Evolutionary conservation across 441 rosid genomes (phyloP).

Genomic region (Mallotus japonicus): DNA sequence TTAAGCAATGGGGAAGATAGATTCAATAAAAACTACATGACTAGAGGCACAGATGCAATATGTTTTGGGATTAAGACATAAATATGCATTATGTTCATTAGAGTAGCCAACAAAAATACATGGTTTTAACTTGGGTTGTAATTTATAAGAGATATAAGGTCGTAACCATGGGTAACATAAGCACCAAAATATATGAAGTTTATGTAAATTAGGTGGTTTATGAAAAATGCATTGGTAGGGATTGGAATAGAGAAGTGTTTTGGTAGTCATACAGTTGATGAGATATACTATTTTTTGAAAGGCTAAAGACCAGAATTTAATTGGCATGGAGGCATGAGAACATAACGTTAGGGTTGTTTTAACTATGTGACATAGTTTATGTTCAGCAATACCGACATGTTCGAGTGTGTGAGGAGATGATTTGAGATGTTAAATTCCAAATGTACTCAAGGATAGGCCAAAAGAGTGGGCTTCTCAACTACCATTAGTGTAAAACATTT

Average conservation of each 20-base stretch:
- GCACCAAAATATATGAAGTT: neutral
- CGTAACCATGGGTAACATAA: neutral
- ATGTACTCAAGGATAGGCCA: neutral
- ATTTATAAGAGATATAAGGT: neutral
- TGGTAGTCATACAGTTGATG: neutral
- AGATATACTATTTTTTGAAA: neutral
- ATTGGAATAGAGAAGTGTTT: neutral
- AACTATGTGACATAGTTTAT: constrained; percentile 2
- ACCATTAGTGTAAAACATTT: too few relatives aligned
- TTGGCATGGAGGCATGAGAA: neutral
- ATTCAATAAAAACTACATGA: neutral
- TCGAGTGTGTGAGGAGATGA: constrained; percentile 9
- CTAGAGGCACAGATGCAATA: neutral
- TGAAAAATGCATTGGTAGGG: neutral
- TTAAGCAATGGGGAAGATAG: neutral
- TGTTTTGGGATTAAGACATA: neutral
- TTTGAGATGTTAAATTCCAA: constrained; percentile 1
- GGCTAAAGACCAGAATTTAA: neutral
- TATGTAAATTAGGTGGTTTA: neutral
- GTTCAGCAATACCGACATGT: constrained; percentile 3
- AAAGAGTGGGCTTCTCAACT: too few relatives aligned
- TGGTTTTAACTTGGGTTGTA: neutral
- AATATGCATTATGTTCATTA: neutral
- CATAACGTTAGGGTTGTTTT: neutral
- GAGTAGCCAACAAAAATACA: neutral